Percentiles rank a stretch among this genome's conserved stretches.
Conservation (phyloP, 208 protist species). For the Leishmania aethiopica region DNA sequence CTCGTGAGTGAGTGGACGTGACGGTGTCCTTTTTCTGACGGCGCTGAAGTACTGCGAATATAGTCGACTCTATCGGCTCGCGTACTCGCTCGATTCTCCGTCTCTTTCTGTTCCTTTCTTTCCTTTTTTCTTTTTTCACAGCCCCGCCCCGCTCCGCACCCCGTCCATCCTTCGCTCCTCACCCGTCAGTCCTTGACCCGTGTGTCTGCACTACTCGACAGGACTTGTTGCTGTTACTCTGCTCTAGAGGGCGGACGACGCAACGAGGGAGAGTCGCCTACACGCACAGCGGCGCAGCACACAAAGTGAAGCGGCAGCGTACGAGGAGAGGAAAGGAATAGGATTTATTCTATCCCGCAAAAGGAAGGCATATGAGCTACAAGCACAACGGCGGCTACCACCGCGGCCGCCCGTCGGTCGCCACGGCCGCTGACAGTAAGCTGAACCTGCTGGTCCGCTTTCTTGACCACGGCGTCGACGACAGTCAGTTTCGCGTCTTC, state of each 20-base stretch:
- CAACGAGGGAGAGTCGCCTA: not conserved
- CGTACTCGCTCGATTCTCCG: not conserved
- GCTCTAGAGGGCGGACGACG: not conserved
- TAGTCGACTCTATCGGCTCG: not conserved
- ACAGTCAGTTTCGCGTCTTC: conserved; percentile 29
- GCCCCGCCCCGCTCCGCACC: too few relatives aligned
- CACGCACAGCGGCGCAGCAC: not conserved
- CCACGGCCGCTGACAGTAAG: conserved; percentile 4
- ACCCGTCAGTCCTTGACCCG: not conserved
- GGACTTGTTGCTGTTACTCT: not conserved
- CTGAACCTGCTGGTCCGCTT: conserved; percentile 48
- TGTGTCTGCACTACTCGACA: not conserved
- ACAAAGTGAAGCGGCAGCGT: not conserved
- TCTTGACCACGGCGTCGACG: conserved; percentile 38
- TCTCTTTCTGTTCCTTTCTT: not conserved
- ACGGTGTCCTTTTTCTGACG: not conserved
- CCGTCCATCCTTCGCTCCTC: not conserved
- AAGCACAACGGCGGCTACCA: not conserved
- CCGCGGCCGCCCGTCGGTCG: not conserved
- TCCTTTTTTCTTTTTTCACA: not conserved
- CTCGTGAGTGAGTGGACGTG: not conserved
- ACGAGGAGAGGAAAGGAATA: not conserved
- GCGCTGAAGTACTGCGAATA: not conserved
- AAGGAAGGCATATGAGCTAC: not conserved
- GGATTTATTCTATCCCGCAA: not conserved